Evolutionary conservation across 1,284 basidiomycete genomes (phyloP).

Genomic region (Sanguinoderma infundibulare): DNA sequence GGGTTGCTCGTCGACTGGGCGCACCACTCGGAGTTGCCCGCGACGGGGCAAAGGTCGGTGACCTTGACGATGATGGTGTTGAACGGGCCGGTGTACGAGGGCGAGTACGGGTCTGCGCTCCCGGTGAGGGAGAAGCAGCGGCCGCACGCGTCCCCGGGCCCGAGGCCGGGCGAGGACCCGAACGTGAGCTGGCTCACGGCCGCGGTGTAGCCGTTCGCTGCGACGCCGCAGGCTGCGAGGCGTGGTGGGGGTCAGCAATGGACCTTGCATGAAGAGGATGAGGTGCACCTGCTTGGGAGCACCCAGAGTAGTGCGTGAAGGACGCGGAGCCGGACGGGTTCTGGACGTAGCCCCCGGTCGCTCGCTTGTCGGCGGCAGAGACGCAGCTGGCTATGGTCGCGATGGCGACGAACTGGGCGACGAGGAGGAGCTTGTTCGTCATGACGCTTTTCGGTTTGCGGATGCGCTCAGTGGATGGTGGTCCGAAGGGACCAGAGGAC

Average conservation of each 20-base stretch:
- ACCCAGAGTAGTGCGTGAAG: constrained; percentile 61
- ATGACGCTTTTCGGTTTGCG: constrained; percentile 1
- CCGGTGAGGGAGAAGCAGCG: constrained; percentile 60
- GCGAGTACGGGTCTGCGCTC: constrained; percentile 56
- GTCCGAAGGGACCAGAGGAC: neutral
- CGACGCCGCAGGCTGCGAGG: constrained; percentile 53
- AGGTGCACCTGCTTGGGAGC: constrained; percentile 49
- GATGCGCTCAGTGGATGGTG: neutral
- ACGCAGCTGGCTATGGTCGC: constrained; percentile 24
- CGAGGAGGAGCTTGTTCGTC: constrained; percentile 7
- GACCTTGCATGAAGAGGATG: neutral
- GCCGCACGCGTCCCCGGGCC: constrained; percentile 64
- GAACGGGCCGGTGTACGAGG: constrained; percentile 55
- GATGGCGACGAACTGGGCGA: constrained; percentile 23
- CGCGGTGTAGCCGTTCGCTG: constrained; percentile 55
- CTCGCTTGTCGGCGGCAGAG: constrained; percentile 30
- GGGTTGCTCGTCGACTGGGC: constrained; percentile 49
- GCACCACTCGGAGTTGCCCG: constrained; percentile 57
- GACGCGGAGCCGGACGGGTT: constrained; percentile 52
- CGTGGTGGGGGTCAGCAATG: neutral
- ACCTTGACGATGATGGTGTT: constrained; percentile 58
- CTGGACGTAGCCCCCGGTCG: constrained; percentile 57
- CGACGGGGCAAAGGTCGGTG: constrained; percentile 54
- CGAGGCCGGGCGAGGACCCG: constrained; percentile 51
- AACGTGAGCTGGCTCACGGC: constrained; percentile 61